Evolutionary conservation across 108 stramenopile species (phyloP).

Genomic region (Fragilaria radians): DNA sequence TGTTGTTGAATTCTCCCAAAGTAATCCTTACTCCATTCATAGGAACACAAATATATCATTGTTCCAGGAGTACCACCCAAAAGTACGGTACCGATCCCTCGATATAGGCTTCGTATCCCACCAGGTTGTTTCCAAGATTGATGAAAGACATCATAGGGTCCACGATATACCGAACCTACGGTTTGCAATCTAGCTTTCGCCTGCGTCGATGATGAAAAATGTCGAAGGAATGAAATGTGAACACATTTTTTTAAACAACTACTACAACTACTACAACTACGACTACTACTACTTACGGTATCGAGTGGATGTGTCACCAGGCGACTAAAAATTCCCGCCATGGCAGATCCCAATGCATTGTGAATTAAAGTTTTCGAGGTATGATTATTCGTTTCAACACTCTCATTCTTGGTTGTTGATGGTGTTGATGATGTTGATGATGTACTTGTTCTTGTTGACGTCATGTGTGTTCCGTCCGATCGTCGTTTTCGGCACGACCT

Average conservation of each 20-base stretch:
- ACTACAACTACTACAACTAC: too few species aligned
- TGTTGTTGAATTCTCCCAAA: constrained; percentile 9
- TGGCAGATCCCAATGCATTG: constrained; percentile 68
- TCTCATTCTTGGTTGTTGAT: neutral
- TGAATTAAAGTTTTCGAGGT: constrained; percentile 5
- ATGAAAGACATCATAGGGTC: constrained; percentile 58
- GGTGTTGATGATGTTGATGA: too few species aligned
- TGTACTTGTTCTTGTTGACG: too few species aligned
- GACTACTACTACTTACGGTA: constrained; percentile 21
- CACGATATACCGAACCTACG: constrained; percentile 22
- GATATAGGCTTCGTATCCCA: constrained; percentile 75
- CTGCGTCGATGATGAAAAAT: constrained; percentile 10
- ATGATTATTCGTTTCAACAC: neutral
- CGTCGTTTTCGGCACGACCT: too few species aligned
- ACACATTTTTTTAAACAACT: too few species aligned
- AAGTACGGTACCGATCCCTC: constrained; percentile 87
- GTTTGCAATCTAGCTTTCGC: constrained; percentile 60
- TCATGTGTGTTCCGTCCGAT: too few species aligned
- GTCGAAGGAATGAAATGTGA: too few species aligned
- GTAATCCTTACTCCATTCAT: constrained; percentile 75
- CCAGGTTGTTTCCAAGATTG: constrained; percentile 55
- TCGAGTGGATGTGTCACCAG: constrained; percentile 74
- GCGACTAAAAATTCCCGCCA: constrained; percentile 67
- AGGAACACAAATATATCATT: constrained; percentile 86
- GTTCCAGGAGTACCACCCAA: constrained; percentile 93